Evolutionary conservation across 1,284 basidiomycete species (phyloP).

Genomic region (Pseudozyma tsukubaensis): DNA sequence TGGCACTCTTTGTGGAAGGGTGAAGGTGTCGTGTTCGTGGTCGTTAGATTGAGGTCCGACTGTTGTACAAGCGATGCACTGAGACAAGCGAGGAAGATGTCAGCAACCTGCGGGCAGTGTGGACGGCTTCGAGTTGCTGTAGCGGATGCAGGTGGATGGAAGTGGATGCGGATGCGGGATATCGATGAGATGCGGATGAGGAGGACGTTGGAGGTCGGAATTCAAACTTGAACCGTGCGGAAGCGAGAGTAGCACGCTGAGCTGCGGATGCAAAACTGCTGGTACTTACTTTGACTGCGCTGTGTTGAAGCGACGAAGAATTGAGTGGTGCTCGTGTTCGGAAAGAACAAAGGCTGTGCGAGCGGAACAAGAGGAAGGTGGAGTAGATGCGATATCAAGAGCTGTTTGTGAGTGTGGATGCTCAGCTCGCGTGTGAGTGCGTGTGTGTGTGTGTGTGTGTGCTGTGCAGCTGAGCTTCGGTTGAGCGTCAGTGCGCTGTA

Average conservation of each 20-base stretch:
- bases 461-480: slow-evolving; percentile 8
- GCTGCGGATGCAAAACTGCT: neutral
- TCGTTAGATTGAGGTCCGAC: slow-evolving; percentile 20
- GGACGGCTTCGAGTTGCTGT: neutral
- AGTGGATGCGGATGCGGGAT: slow-evolving; percentile 1
- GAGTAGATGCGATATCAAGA: neutral
- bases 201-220: neutral
- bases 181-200: neutral
- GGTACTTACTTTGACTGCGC: neutral
- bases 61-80: neutral
- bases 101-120: neutral
- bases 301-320: neutral
- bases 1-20: neutral
- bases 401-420: neutral
- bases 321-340: neutral
- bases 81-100: neutral
- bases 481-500: slow-evolving; percentile 12
- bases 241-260: slow-evolving; percentile 3
- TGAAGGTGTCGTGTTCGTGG: slow-evolving; percentile 15
- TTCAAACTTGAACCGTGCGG: neutral
- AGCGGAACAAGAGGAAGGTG: slow-evolving; percentile 2
- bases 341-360: neutral
- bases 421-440: neutral
- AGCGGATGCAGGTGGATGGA: neutral
- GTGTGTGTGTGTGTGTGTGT: slow-evolving; percentile 10